Conservation (phyloP, 306 rosid genomes). For the Quercus alba region DNA sequence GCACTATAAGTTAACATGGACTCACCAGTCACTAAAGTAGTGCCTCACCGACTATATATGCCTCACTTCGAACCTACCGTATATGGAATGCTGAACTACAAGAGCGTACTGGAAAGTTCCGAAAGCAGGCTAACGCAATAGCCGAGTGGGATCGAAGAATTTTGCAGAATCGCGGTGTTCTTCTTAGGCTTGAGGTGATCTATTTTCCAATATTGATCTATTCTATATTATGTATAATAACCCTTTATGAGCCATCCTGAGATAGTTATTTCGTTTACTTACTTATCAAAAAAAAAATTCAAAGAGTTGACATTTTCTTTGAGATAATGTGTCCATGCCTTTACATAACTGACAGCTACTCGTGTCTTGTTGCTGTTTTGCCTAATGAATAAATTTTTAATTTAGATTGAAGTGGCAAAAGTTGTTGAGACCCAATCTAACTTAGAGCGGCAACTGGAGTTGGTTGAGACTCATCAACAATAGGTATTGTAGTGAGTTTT, state of each 20-base stretch:
- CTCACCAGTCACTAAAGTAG: too few relatives aligned
- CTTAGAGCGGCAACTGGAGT: conserved; percentile 87
- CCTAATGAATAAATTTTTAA: conserved; percentile 22
- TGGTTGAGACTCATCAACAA: conserved; percentile 90
- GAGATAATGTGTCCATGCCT: neutral
- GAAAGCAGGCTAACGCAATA: conserved; percentile 92
- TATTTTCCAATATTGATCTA: neutral
- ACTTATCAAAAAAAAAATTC: neutral
- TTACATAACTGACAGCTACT: neutral
- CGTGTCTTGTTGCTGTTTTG: neutral
- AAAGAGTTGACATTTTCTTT: neutral
- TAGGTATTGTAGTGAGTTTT: conserved; percentile 52
- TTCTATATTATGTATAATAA: neutral
- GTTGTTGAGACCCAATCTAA: conserved; percentile 85
- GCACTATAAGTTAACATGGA: too few relatives aligned
- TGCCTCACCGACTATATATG: too few relatives aligned
- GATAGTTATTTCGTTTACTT: neutral
- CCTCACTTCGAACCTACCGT: too few relatives aligned
- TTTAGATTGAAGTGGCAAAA: conserved; percentile 89
- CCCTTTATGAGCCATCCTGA: neutral
- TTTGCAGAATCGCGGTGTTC: conserved; percentile 80
- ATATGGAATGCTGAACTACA: conserved; percentile 86
- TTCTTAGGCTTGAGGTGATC: conserved; percentile 77
- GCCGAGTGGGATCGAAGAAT: conserved; percentile 96
- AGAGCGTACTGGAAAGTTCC: conserved; percentile 90